A percentile compares a stretch with the other conserved stretches of the same genome.
phyloP scores from a whole-genome alignment of 129 eudicot genomes.

The Sambucus nigra region DNA sequence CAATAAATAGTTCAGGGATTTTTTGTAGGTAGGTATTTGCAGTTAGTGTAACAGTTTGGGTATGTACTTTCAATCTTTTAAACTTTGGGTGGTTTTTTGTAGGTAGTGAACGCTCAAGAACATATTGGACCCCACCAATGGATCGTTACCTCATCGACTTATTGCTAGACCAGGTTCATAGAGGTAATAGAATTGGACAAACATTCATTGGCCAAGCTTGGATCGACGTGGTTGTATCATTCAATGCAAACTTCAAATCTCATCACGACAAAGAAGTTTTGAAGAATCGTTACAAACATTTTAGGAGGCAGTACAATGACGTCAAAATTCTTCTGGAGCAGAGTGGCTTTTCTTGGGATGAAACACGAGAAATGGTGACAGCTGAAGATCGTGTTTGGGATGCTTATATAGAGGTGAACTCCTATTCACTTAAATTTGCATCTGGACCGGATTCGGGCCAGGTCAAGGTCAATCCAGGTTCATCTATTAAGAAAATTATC shows the following conservation, averaged over 20 bases:
- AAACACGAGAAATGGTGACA: slow-evolving; percentile 42
- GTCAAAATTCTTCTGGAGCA: slow-evolving; percentile 32
- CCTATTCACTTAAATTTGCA: background rate
- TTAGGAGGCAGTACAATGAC: slow-evolving; percentile 44
- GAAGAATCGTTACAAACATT: slow-evolving; percentile 56
- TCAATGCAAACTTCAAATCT: slow-evolving; percentile 34
- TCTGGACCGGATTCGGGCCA: too few relatives aligned
- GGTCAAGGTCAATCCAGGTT: too few relatives aligned
- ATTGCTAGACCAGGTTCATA: slow-evolving; percentile 33
- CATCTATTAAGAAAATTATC: too few relatives aligned
- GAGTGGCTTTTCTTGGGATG: slow-evolving; percentile 45
- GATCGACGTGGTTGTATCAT: slow-evolving; percentile 39
- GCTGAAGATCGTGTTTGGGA: slow-evolving; percentile 53
- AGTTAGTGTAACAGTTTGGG: too few relatives aligned
- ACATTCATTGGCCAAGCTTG: slow-evolving; percentile 49
- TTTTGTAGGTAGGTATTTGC: too few relatives aligned
- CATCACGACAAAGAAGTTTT: slow-evolving; percentile 43
- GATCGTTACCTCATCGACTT: slow-evolving; percentile 38
- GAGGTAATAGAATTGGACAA: slow-evolving; percentile 45
- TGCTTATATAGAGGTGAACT: slow-evolving; percentile 41
- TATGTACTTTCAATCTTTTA: too few relatives aligned
- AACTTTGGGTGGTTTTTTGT: too few relatives aligned
- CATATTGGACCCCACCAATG: slow-evolving; percentile 61
- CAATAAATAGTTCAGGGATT: too few relatives aligned
- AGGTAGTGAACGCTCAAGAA: slow-evolving; percentile 47